A percentile compares a stretch with the other conserved stretches of the same genome.
Conservation (phyloP, 2,329 filamentous ascomycete species). For the Diaporthe citriasiana region DNA sequence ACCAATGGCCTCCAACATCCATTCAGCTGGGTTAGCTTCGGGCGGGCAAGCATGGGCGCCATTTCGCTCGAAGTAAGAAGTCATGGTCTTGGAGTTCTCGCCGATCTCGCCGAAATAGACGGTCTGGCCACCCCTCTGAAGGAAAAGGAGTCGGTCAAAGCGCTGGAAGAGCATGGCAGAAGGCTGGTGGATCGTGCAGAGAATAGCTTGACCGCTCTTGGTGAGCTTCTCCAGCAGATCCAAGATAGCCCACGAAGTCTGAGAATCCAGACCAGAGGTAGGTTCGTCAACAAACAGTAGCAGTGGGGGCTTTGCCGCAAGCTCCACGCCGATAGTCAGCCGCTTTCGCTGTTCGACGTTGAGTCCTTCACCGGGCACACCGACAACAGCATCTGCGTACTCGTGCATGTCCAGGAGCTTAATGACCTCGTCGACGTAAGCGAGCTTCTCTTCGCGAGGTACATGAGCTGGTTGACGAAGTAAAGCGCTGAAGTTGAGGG, state of each 20-base stretch:
- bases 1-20: slow-evolving; percentile 77
- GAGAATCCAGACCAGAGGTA: slow-evolving; percentile 89
- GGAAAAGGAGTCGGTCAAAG: slow-evolving; percentile 83
- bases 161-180: slow-evolving; percentile 92
- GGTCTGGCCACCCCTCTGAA: slow-evolving; percentile 79
- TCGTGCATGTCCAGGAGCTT: slow-evolving; percentile 76
- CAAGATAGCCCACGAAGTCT: slow-evolving; percentile 91
- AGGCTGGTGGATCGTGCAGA: slow-evolving; percentile 96
- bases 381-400: slow-evolving; percentile 77
- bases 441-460: slow-evolving; percentile 72
- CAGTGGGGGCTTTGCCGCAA: slow-evolving; percentile 90
- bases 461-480: slow-evolving; percentile 73
- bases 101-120: slow-evolving; percentile 87
- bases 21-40: slow-evolving; percentile 85
- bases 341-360: slow-evolving; percentile 52
- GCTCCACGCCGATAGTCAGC: slow-evolving; percentile 81
- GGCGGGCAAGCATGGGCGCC: slow-evolving; percentile 75
- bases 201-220: slow-evolving; percentile 87
- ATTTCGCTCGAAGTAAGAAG: slow-evolving; percentile 82
- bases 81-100: slow-evolving; percentile 76
- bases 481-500: slow-evolving; percentile 73
- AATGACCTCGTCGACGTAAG: slow-evolving; percentile 77
- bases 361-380: slow-evolving; percentile 75
- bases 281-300: slow-evolving; percentile 93
- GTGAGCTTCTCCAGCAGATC: slow-evolving; percentile 88